Conservation (phyloP, 345 rosid species). For the Lagerstroemia speciosa region DNA sequence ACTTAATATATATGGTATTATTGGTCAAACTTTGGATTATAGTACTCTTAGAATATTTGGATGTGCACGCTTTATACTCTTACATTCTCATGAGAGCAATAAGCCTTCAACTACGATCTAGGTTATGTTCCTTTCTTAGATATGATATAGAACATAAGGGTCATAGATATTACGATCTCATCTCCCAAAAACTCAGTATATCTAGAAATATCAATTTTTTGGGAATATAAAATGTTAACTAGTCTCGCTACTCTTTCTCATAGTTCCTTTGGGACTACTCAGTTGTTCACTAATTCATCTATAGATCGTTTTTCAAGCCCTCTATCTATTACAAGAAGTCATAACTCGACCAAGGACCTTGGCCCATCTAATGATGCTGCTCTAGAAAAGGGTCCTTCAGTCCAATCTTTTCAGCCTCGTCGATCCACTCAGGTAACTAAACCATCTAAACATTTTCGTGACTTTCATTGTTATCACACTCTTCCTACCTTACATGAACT, state of each 20-base stretch:
- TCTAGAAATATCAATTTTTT: constrained; percentile 2
- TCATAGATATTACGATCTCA: not conserved
- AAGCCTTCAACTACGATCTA: not conserved
- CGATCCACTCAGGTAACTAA: not conserved
- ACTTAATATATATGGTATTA: too few relatives aligned
- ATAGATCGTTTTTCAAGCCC: too few relatives aligned
- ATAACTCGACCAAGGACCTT: not conserved
- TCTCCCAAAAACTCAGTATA: not conserved
- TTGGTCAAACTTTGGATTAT: not conserved
- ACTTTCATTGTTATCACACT: not conserved
- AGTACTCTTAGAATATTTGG: not conserved
- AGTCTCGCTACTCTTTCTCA: too few relatives aligned
- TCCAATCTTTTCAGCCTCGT: not conserved
- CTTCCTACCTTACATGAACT: not conserved
- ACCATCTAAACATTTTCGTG: not conserved
- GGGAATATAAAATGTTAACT: constrained; percentile 1
- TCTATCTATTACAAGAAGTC: too few relatives aligned
- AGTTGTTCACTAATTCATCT: not conserved
- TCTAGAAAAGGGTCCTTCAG: too few relatives aligned
- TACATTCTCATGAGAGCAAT: not conserved
- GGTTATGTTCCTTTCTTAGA: constrained; percentile 2
- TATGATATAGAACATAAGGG: constrained; percentile 5
- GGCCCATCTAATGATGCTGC: not conserved
- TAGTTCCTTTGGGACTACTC: too few relatives aligned
- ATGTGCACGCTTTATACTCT: not conserved